These are phyloP conservation scores for Ophidiomyces ophidiicola DNA, from an alignment of 2,329 filamentous ascomycete species.

Conservation along the genomic window DNA sequence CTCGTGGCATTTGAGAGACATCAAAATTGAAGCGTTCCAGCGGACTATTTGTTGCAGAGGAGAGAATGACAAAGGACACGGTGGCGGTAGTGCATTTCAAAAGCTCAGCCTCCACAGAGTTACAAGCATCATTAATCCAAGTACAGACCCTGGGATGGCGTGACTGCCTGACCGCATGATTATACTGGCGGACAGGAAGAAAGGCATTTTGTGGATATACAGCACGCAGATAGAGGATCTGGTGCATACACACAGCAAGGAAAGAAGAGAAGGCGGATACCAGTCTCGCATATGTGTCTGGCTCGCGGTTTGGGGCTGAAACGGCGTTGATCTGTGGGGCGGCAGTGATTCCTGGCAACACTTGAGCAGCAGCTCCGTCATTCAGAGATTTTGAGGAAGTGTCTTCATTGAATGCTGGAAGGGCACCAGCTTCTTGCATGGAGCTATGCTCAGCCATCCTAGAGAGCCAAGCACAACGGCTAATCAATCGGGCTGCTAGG, in stretches of 20 bases:
- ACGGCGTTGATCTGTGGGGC: neutral
- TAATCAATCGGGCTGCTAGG: neutral
- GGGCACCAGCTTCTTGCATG: neutral
- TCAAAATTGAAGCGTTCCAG: constrained; percentile 52
- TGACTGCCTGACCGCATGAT: constrained; percentile 71
- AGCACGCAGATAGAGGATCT: constrained; percentile 67
- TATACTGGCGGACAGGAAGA: constrained; percentile 66
- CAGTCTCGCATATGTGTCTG: constrained; percentile 45
- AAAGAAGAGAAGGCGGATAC: constrained; percentile 64
- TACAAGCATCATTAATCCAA: constrained; percentile 72
- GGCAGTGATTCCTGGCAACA: neutral
- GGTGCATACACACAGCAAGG: constrained; percentile 70
- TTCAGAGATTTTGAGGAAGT: constrained; percentile 13
- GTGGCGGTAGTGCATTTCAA: constrained; percentile 45
- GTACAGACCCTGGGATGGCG: constrained; percentile 74
- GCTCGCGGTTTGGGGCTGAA: constrained; percentile 27
- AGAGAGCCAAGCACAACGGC: too few relatives aligned
- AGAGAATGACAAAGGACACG: constrained; percentile 47
- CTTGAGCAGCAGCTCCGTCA: constrained; percentile 28
- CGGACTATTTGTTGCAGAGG: constrained; percentile 38
- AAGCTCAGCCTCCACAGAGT: constrained; percentile 59
- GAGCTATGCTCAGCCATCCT: neutral
- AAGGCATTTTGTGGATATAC: constrained; percentile 72
- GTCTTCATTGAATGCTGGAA: constrained; percentile 3
- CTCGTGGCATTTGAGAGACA: constrained; percentile 43